Percentiles rank a stretch among this genome's conserved stretches.
Evolutionary conservation across 106 monocot species (phyloP).

Genomic region (Dioscorea alata): DNA sequence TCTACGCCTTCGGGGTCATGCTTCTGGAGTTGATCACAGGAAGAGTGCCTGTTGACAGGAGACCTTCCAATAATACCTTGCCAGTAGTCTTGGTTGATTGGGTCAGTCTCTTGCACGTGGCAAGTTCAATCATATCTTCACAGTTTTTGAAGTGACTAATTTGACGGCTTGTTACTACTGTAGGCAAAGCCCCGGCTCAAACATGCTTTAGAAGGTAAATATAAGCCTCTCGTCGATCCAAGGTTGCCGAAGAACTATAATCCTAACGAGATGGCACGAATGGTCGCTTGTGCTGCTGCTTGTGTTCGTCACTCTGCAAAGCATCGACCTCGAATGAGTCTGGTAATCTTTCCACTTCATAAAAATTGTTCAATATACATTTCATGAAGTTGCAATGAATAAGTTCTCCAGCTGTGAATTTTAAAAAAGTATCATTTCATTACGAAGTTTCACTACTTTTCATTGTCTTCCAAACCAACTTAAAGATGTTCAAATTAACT

Average conservation of each 20-base stretch:
- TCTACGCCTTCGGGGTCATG: conserved; percentile 56
- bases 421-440: not conserved
- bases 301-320: conserved; percentile 41
- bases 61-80: conserved; percentile 46
- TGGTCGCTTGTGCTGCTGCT: conserved; percentile 51
- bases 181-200: conserved; percentile 46
- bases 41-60: conserved; percentile 25
- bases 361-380: not conserved
- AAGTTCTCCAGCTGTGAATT: not conserved
- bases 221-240: conserved; percentile 30
- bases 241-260: conserved; percentile 27
- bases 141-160: not conserved
- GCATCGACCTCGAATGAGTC: conserved; percentile 47
- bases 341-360: conserved; percentile 14
- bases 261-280: conserved; percentile 27
- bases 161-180: not conserved
- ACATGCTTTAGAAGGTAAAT: conserved; percentile 25
- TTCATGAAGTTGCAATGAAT: not conserved
- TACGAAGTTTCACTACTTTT: not conserved
- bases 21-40: conserved; percentile 56
- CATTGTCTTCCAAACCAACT: not conserved
- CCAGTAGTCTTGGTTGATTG: too few species aligned
- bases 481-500: not conserved
- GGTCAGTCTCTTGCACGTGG: conserved; percentile 24
- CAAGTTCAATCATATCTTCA: not conserved